These are phyloP conservation scores for Silybum marianum DNA, from an alignment of 129 eudicot genomes.

Conservation along the genomic window DNA sequence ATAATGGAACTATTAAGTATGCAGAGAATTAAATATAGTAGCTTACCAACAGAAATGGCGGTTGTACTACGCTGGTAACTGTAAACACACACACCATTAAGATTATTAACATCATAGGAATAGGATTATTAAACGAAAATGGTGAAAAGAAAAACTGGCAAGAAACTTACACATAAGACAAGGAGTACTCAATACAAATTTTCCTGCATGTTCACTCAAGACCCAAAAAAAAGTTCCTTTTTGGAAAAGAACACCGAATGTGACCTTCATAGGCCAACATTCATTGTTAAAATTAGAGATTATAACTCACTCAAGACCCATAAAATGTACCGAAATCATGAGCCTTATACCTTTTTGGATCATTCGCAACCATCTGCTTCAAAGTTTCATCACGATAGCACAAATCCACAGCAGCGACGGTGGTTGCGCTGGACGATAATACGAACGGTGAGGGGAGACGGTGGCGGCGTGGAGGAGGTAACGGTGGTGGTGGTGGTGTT, in stretches of 20 bases:
- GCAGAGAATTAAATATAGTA: background rate
- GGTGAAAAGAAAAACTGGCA: too few relatives aligned
- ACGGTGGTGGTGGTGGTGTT: too few relatives aligned
- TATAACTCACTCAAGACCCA: background rate
- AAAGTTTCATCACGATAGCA: constrained; percentile 98
- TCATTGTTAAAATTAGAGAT: constrained; percentile 4
- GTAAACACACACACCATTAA: constrained; percentile 8
- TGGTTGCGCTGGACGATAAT: too few relatives aligned
- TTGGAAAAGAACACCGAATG: constrained; percentile 93
- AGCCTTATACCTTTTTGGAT: constrained; percentile 61
- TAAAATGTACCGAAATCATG: background rate
- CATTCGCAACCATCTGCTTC: constrained; percentile 93
- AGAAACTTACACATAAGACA: constrained; percentile 75
- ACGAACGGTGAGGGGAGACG: too few relatives aligned
- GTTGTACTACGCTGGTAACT: constrained; percentile 92
- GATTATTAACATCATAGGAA: background rate
- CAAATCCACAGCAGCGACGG: constrained; percentile 77
- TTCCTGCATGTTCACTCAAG: too few relatives aligned
- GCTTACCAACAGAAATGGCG: constrained; percentile 79
- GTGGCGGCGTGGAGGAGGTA: too few relatives aligned
- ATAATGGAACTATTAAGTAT: background rate
- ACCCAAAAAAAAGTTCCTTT: too few relatives aligned
- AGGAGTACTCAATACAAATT: constrained; percentile 66
- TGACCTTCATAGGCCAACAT: constrained; percentile 52
- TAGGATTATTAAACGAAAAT: background rate